These are phyloP conservation scores for Adansonia rubrostipa DNA, from an alignment of 441 rosid species.

Conservation along the genomic window DNA sequence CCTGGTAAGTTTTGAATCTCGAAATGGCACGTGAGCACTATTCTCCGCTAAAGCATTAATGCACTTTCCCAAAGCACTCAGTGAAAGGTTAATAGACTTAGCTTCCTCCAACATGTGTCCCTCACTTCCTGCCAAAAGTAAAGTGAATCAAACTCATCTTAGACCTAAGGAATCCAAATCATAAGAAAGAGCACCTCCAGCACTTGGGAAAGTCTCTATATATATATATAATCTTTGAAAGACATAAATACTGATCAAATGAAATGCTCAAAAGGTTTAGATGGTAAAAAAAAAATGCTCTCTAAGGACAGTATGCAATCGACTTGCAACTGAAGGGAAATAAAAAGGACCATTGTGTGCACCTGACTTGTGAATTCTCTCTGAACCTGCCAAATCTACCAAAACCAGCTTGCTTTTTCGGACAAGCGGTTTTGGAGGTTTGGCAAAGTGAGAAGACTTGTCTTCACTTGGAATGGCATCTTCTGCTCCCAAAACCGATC, in stretches of 20 bases:
- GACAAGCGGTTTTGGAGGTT: constrained; percentile 77
- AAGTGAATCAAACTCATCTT: constrained; percentile 25
- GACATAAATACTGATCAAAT: not conserved
- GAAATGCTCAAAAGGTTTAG: not conserved
- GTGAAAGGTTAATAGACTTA: constrained; percentile 94
- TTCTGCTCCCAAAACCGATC: constrained; percentile 70
- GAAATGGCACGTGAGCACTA: constrained; percentile 92
- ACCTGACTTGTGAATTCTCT: constrained; percentile 98
- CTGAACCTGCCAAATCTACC: constrained; percentile 98
- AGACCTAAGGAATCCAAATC: not conserved
- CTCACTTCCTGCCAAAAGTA: constrained; percentile 84
- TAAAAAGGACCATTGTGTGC: constrained; percentile 22
- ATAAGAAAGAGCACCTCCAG: not conserved
- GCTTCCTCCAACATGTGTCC: constrained; percentile 99
- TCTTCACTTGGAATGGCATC: constrained; percentile 58
- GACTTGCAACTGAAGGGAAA: not conserved
- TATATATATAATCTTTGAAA: no score
- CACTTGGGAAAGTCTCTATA: constrained; percentile 2
- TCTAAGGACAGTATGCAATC: not conserved
- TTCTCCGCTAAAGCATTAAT: constrained; percentile 98
- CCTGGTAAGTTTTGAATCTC: constrained; percentile 98
- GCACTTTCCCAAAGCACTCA: constrained; percentile 98
- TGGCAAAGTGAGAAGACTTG: constrained; percentile 62
- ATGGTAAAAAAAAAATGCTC: not conserved
- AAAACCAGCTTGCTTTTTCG: constrained; percentile 91